phyloP scores from a whole-genome alignment of 1,284 basidiomycete species.

The Tilletia caries region DNA sequence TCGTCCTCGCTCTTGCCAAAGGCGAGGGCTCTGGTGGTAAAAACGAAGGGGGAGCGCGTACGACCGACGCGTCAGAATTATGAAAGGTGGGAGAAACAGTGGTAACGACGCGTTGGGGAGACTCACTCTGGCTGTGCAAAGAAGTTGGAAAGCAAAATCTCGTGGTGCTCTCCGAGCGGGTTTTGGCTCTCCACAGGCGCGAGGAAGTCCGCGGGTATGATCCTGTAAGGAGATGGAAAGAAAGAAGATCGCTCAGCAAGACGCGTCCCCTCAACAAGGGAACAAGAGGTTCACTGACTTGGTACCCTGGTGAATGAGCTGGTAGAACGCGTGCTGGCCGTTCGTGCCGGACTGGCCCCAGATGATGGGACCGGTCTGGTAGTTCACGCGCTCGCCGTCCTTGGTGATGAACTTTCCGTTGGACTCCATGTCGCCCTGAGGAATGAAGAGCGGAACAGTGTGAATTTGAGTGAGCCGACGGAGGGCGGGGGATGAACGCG shows the following conservation, averaged over 20 bases:
- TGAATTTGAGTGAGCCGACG: no score
- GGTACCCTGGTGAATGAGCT: constrained; percentile 78
- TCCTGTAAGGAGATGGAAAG: no score
- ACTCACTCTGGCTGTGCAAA: constrained; percentile 82
- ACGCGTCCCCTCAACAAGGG: not conserved
- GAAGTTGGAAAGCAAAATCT: constrained; percentile 94
- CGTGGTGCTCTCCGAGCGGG: constrained; percentile 83
- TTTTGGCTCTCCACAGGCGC: constrained; percentile 91
- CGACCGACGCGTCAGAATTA: not conserved
- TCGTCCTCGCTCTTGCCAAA: constrained; percentile 94
- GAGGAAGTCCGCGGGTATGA: constrained; percentile 88
- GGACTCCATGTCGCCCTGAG: constrained; percentile 92
- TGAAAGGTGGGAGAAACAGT: no score
- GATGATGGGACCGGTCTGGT: constrained; percentile 97
- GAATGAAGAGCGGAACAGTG: not conserved
- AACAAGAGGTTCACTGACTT: constrained; percentile 21
- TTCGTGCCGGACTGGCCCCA: constrained; percentile 98
- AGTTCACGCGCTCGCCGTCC: constrained; percentile 82
- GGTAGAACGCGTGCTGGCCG: constrained; percentile 99
- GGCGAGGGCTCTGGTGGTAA: constrained; percentile 66
- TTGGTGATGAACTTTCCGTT: constrained; percentile 97
- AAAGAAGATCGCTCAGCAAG: constrained; percentile 45
- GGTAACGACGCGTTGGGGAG: not conserved
- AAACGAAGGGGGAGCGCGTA: not conserved
- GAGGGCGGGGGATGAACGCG: no score